Evolutionary conservation across 176 grass and related monocot genomes (phyloP), one percentile per base, ranked within the genome.

Genomic region (Musa schizocarpa): DNA sequence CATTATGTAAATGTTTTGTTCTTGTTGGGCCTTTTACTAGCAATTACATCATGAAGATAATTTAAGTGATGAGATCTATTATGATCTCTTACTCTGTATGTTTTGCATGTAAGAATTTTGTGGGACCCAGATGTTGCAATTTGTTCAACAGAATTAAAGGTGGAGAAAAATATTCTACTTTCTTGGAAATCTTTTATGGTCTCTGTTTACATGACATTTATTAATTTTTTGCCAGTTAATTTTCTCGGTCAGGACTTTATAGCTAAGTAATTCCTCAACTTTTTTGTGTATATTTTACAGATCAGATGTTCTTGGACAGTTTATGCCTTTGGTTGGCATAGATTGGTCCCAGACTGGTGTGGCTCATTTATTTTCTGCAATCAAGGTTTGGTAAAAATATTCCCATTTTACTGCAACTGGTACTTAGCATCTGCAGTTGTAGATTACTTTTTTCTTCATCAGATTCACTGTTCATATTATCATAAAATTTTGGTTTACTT

Each of bases 321-420:
- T 97, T 76, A 97, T 97, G 93, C 93, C 93, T 73, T 43, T 97
- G 71, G 90, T 97, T 77, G 93, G 93, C 85, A 83, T 90, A 76
- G 93, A 97, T 90, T 97, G 93, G 93, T 93, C 90, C 71, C 93
- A 97, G 74, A 93, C 86, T 72, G 93, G 93, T 81, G 93, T 97
- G 29, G 74, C 90, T 75, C 93, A 93, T 88, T 88, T 97, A 67
- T 97, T 97, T 85, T 97, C 93, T 85, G 88, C 93, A 85, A 97
- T 97, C 74, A 90, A 97, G 87, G 93, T 97, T 84, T 59, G 27
- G 21, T 49, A 20, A 25, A 9, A 52, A 26, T 20, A 16, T 77
- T 81, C 53, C 76, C 25, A 19, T 74, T 80, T 14, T 54, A 56
- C 3, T 74, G 61, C 54, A 69, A 43, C 66, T 63, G 2, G 21